phyloP scores from a whole-genome alignment of 805 yeast species.

The Ogataea methanolica region DNA sequence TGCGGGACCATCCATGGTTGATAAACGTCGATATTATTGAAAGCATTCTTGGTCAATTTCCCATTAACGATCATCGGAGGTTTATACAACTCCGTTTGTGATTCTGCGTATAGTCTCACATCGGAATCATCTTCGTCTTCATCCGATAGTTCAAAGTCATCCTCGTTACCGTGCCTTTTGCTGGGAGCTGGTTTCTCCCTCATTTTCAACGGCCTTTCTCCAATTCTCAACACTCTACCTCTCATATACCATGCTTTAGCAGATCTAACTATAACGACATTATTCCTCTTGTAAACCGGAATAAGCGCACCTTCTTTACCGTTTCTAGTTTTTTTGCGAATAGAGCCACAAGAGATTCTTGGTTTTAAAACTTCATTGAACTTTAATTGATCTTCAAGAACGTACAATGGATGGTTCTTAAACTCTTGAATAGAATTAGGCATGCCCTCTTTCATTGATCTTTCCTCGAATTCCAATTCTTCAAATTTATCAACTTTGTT shows the following conservation, averaged over 20 bases:
- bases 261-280: constrained; percentile 60
- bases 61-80: constrained; percentile 71
- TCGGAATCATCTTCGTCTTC: constrained; percentile 49
- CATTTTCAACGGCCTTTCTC: constrained; percentile 59
- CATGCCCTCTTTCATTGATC: constrained; percentile 76
- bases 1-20: constrained; percentile 76
- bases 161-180: constrained; percentile 19
- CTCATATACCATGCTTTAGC: constrained; percentile 83
- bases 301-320: constrained; percentile 37
- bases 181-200: constrained; percentile 23
- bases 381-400: constrained; percentile 67
- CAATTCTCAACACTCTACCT: constrained; percentile 72
- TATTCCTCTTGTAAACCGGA: constrained; percentile 63
- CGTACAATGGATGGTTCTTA: constrained; percentile 82
- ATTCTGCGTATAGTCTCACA: constrained; percentile 63
- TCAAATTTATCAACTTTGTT: constrained; percentile 49
- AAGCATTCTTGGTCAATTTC: constrained; percentile 66
- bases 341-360: constrained; percentile 68
- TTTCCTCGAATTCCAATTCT: constrained; percentile 51
- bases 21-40: constrained; percentile 81
- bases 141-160: constrained; percentile 20
- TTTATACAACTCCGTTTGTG: constrained; percentile 66
- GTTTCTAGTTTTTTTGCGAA: constrained; percentile 39
- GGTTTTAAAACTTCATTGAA: constrained; percentile 71
- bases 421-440: constrained; percentile 82